Base-by-base conservation (phyloP, 441 rosid species). In the Populus hybrid region DNA sequence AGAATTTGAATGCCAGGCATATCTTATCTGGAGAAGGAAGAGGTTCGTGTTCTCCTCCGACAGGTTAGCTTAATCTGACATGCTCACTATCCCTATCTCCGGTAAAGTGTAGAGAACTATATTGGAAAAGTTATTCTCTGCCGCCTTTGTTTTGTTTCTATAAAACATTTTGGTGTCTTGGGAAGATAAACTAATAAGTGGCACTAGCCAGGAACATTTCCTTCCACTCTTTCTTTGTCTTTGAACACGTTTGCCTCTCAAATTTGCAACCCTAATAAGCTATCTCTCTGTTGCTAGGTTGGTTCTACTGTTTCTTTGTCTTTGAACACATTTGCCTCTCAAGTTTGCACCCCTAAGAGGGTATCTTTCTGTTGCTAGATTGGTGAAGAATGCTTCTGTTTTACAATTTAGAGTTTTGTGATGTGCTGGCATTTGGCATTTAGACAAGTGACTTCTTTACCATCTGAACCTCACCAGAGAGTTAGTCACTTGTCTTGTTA, bases 11-110 rank as follows among this genome's bases (percentile, higher is more conserved):
- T 88, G 74, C 81, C 32, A 95, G 98, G 99, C 76, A 82, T 89
- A 82, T 90, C 97, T 16, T 95, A 92, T 87, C 83, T 85, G 26
- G 98, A 95, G 94, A 95, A 95, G 86, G 98, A 92, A 88, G 98
- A 95, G 85, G 96, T 95, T n/a, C 97, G 99, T 67, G 77, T 89
- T 70, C 94, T 91, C 78, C 94, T 95, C 82, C 87, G 97, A 70
- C 90, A 93, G 99, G 99, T 95, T 81, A 72, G 83, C 83, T 76
- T 63, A 59, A 67, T 21, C 36, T 66, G 18, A 66, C 28, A 30
- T 30, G 32, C 32, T 23, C 32, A 10, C 32, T 66, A 28, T 66
- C 35, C 18, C 32, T 28, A 14, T 67, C 38, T 67, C 36, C 21
- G 1, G 40, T 32, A 67, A 5, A 12, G 23, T 66, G 34, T 8